phyloP scores from a whole-genome alignment of 1,284 basidiomycete species.

The Rhodotorula sp. region DNA sequence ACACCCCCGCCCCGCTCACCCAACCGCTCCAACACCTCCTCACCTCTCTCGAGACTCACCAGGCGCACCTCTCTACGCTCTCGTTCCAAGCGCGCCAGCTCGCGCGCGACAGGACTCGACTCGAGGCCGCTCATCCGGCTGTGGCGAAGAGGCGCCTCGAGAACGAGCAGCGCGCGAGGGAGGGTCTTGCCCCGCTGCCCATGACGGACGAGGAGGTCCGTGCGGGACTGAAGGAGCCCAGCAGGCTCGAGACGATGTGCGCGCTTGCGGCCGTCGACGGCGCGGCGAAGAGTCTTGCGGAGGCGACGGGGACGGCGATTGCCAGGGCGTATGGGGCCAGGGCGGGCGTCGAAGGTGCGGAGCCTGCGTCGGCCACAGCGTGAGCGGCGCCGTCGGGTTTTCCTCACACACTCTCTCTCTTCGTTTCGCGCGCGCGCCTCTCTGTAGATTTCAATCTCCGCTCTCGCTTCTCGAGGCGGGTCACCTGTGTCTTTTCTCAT shows the following conservation, averaged over 20 bases:
- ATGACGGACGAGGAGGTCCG: slow-evolving; percentile 68
- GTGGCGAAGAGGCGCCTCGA: slow-evolving; percentile 85
- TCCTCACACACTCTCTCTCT: background rate
- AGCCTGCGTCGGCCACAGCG: background rate
- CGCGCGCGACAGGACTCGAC: slow-evolving; percentile 77
- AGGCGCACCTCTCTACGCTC: slow-evolving; percentile 87
- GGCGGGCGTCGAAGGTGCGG: slow-evolving; percentile 17
- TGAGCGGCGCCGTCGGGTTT: background rate
- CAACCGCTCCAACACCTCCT: slow-evolving; percentile 79
- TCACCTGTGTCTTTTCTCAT: too few relatives aligned
- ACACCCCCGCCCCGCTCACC: slow-evolving; percentile 77
- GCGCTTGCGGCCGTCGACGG: slow-evolving; percentile 50
- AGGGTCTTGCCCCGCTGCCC: slow-evolving; percentile 78
- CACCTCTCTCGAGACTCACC: slow-evolving; percentile 79
- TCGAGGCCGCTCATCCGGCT: slow-evolving; percentile 61
- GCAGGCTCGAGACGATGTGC: slow-evolving; percentile 78
- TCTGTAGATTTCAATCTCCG: too few relatives aligned
- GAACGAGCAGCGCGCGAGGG: slow-evolving; percentile 73
- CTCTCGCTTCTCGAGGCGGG: too few relatives aligned
- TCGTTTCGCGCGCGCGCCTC: background rate
- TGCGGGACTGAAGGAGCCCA: slow-evolving; percentile 77
- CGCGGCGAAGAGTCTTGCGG: slow-evolving; percentile 47
- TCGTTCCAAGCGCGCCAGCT: slow-evolving; percentile 90
- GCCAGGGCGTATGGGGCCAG: slow-evolving; percentile 33
- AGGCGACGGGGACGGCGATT: slow-evolving; percentile 46